Base-by-base conservation (phyloP, 2,329 filamentous ascomycete species). In the Elsinoe arachidis region DNA sequence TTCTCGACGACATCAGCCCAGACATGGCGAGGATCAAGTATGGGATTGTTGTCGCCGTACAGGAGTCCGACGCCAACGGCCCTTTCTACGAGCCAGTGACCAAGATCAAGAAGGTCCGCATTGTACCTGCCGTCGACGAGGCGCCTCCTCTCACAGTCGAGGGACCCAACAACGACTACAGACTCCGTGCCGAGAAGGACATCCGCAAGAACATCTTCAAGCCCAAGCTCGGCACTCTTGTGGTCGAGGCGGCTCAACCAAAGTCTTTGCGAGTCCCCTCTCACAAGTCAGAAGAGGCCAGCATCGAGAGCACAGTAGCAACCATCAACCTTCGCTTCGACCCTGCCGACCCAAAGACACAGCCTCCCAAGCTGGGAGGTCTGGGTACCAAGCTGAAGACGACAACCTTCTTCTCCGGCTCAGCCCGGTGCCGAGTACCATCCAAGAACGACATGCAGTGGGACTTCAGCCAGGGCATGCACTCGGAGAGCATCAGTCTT, bases 21-120 rank as follows among this genome's bases (percentile, higher is more conserved):
- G 76, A 82, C 7, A 85, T 86, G 82, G 73, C 76, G 34, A 80
- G 76, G 64, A 78, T 86, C 46, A 71, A 73, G 1, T 87, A 86
- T 63, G 74, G 72, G 1, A 72, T 86, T 58, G 67, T 68, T 39
- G 68, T 63, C n/a, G 62, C 63, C 34, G 59, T 72, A 39, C 63
- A 59, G 6, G 65, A 63, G 58, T 76, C 75, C 10, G 68, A 73
- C 33, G 61, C 71, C 54, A 71, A 74, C n/a, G 68, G 68, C 26
- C 68, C 66, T 41, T 58, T 72, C 1, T 70, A 72, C 9, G 66
- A 76, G 0, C 63, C 85, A n/a, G 75, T 70, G 3, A 76, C 80
- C 14, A 75, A 76, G 49, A 72, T 71, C 7, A 78, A 78, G 60
- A 81, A 80, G 63, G 70, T 87, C 7, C 80, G 82, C 53, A 74